Percentiles rank a stretch among this genome's conserved stretches.
Conservation (phyloP, 2,329 filamentous ascomycete species). For the Claviceps sp. region DNA sequence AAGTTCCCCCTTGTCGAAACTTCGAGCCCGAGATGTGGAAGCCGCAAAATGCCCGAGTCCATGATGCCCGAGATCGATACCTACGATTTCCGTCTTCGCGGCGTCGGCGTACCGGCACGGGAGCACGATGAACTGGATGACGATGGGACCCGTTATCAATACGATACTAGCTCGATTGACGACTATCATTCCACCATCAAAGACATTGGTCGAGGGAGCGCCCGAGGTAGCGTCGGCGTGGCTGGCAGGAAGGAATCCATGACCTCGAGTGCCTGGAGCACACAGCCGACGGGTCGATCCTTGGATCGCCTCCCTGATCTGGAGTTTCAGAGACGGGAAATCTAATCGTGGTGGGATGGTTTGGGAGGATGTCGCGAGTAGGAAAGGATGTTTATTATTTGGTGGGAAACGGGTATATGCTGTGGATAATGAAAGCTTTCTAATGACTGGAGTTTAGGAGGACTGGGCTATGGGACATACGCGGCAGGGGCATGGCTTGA, state of each 20-base stretch:
- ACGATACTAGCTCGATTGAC: slow-evolving; percentile 10
- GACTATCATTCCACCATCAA: slow-evolving; percentile 4
- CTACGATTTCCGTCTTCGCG: slow-evolving; percentile 23
- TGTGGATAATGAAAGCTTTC: no score
- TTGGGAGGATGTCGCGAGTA: not conserved
- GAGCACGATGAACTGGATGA: not conserved
- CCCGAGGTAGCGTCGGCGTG: slow-evolving; percentile 23
- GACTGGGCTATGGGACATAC: no score
- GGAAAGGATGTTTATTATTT: not conserved
- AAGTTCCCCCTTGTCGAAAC: slow-evolving; percentile 19
- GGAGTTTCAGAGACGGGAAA: slow-evolving; percentile 14
- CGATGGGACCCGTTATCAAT: not conserved
- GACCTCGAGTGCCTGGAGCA: slow-evolving; percentile 11
- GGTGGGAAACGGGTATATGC: no score
- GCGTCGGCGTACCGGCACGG: slow-evolving; percentile 11
- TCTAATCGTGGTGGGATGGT: slow-evolving; percentile 13
- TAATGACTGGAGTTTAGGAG: no score
- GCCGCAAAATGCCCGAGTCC: slow-evolving; percentile 9
- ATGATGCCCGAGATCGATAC: slow-evolving; percentile 16
- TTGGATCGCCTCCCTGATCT: slow-evolving; percentile 18
- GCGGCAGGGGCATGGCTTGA: no score
- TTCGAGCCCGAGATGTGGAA: slow-evolving; percentile 14
- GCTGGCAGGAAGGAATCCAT: slow-evolving; percentile 16
- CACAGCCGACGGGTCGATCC: slow-evolving; percentile 11
- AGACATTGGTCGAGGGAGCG: not conserved